Evolutionary conservation across 2,329 filamentous ascomycete species (phyloP).

Genomic region (Fusarium illudens): DNA sequence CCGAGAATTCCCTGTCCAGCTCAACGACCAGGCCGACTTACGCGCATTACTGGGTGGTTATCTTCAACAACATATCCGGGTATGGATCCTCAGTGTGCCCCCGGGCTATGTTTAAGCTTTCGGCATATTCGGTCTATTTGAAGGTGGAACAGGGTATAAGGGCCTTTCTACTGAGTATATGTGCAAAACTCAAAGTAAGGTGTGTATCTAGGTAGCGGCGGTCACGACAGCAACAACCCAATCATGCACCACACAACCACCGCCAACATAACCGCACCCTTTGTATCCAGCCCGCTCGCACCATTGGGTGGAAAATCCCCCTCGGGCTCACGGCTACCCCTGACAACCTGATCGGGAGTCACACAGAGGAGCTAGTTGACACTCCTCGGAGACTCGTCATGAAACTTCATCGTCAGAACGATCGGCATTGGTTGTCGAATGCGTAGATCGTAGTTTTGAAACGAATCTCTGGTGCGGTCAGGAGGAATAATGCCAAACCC

Average conservation of each 20-base stretch:
- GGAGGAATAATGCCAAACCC: background rate
- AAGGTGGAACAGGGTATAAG: too few species aligned
- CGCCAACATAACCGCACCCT: background rate
- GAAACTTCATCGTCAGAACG: background rate
- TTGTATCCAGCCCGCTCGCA: background rate
- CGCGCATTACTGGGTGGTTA: too few species aligned
- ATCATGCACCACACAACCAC: background rate
- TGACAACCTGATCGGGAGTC: background rate
- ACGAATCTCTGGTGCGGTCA: background rate
- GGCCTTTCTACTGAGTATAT: background rate
- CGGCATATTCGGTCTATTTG: too few species aligned
- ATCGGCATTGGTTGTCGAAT: background rate
- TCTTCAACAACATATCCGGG: too few species aligned
- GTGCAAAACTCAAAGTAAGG: background rate
- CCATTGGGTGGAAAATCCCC: background rate
- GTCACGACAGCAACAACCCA: background rate
- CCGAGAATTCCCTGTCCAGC: slow-evolving; percentile 31
- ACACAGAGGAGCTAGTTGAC: background rate
- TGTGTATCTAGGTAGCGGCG: too few species aligned
- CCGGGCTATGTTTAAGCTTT: too few species aligned
- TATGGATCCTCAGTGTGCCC: too few species aligned
- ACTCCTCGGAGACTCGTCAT: background rate
- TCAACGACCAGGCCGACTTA: slow-evolving; percentile 34
- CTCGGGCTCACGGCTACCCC: background rate
- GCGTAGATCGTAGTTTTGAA: background rate